Percentiles rank a stretch among this genome's conserved stretches.
phyloP scores from a whole-genome alignment of 352 stramenopile species.

The Phytophthora multivora region DNA sequence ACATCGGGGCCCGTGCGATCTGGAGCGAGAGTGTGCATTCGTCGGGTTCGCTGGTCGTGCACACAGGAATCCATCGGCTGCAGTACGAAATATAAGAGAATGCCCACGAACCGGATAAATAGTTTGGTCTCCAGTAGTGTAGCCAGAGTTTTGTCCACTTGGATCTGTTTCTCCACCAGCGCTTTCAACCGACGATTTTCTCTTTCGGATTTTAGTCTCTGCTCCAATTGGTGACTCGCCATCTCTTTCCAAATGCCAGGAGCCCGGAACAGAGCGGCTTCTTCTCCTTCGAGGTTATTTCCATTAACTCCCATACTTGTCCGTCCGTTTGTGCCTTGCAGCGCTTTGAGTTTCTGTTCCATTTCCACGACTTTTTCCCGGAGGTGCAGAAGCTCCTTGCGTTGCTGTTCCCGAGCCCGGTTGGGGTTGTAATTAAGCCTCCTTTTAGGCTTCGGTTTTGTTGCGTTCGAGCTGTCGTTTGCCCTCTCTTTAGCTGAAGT shows the following conservation, averaged over 20 bases:
- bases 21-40: conserved; percentile 23
- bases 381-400: conserved; percentile 51
- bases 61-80: conserved; percentile 40
- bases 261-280: not conserved
- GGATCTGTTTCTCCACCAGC: conserved; percentile 64
- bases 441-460: conserved; percentile 14
- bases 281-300: not conserved
- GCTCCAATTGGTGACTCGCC: conserved; percentile 41
- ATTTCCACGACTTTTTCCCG: conserved; percentile 48
- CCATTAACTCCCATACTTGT: not conserved
- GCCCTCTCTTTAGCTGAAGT: conserved; percentile 2
- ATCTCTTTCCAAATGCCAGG: too few species aligned
- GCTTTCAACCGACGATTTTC: conserved; percentile 62
- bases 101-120: not conserved
- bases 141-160: conserved; percentile 56
- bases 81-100: not conserved
- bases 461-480: not conserved
- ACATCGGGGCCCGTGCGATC: conserved; percentile 34
- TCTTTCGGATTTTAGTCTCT: conserved; percentile 51
- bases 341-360: conserved; percentile 36
- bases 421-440: conserved; percentile 45
- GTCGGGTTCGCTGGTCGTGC: conserved; percentile 25
- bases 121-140: conserved; percentile 41
- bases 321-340: conserved; percentile 25
- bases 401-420: conserved; percentile 38